Evolutionary conservation across 331 rosid species (phyloP), one percentile per base, ranked within the genome.

Genomic region (Phaseolus coccineus): DNA sequence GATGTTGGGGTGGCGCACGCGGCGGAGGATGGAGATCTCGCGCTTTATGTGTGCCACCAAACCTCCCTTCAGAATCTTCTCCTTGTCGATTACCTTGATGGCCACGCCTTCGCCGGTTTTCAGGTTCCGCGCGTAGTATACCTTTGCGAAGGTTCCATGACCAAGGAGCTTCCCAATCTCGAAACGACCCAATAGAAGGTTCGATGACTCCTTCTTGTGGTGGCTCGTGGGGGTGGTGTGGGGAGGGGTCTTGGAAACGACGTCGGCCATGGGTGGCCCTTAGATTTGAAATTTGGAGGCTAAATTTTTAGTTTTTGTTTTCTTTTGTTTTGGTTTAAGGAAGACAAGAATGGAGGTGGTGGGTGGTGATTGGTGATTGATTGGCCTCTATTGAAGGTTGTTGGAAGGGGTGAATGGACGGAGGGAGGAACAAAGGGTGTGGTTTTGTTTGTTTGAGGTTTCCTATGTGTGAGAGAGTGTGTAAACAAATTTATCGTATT

Each of bases 111-210:
- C 89, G 3, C 82, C 80, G 16, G 84, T 77, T 73, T 85, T 85
- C 28, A 89, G 11, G 84, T 89, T 89, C 2, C 83, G 72, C 0
- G 93, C 93, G 55, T 77, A 75, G 79, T 89, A 89, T 6, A 89
- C 93, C 79, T 89, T 89, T 0, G 93, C 93, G 53, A 89, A 89
- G 10, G 88, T 89, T 9, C 93, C 93, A 14, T 89, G 93, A 4
- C 93, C 91, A 0, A 89, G 89, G 9, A 89, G 88, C 57, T 85
- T 89, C 0, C 93, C 93, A 5, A 85, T 74, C 59, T 89, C 93
- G 15, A 44, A 89, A 2, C 92, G 88, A 27, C 89, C 90, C 16
- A 88, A 56, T 2, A 88, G 62, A 0, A 79, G 88, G 22, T 22
- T 81, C 5, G 58, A 37, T 0, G 72, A 14, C 3, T 75, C 82